phyloP scores from a whole-genome alignment of 208 protist genomes.

The Trypanosoma theileri region DNA sequence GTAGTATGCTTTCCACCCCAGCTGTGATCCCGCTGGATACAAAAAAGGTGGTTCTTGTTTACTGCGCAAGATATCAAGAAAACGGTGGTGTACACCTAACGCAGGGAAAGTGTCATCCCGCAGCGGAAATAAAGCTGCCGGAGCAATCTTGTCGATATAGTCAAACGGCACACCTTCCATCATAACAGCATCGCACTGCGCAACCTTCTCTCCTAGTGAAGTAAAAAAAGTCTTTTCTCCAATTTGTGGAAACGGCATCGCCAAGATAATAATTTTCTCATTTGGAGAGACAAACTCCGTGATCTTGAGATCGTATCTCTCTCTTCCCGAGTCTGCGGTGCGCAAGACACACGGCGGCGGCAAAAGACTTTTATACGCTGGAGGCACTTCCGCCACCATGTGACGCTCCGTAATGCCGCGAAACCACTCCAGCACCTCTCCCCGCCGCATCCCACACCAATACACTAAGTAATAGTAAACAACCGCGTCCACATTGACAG shows the following conservation, averaged over 20 bases:
- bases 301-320: conserved; percentile 58
- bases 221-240: conserved; percentile 61
- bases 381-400: conserved; percentile 62
- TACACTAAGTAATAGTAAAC: conserved; percentile 63
- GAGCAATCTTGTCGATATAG: conserved; percentile 63
- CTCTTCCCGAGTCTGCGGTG: conserved; percentile 25
- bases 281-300: conserved; percentile 57
- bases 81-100: conserved; percentile 77
- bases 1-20: conserved; percentile 43
- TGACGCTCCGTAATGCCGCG: conserved; percentile 58
- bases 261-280: conserved; percentile 56
- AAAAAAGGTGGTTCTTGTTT: conserved; percentile 73
- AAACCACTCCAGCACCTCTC: conserved; percentile 64
- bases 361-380: conserved; percentile 63
- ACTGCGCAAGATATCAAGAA: conserved; percentile 68
- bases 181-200: conserved; percentile 59
- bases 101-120: conserved; percentile 80
- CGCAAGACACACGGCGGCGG: conserved; percentile 62
- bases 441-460: conserved; percentile 39
- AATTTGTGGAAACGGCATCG: conserved; percentile 71
- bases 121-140: conserved; percentile 68
- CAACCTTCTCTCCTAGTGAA: conserved; percentile 47
- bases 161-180: conserved; percentile 77
- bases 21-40: conserved; percentile 54
- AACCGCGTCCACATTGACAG: conserved; percentile 57